A percentile compares a stretch with the other conserved stretches of the same genome.
phyloP scores from a whole-genome alignment of 176 grass and related monocot species.

The Urochloa ruziziensis region DNA sequence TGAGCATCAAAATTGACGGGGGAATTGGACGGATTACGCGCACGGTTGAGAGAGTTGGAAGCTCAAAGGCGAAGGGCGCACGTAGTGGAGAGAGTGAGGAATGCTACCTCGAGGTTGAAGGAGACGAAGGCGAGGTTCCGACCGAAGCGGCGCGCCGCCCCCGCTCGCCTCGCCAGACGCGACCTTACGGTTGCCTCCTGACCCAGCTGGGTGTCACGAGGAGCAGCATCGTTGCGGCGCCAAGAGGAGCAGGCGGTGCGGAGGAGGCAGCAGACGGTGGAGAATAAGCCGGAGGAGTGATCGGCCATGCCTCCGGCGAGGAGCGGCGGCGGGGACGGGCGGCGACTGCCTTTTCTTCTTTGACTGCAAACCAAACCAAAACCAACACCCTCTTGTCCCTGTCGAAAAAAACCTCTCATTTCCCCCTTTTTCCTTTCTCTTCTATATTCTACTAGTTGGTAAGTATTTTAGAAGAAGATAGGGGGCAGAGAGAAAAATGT shows the following conservation, averaged over 20 bases:
- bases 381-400: too few species aligned
- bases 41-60: too few species aligned
- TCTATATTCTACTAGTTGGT: too few species aligned
- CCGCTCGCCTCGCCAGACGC: constrained; percentile 17
- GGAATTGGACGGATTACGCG: too few species aligned
- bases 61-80: too few species aligned
- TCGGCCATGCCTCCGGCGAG: constrained; percentile 4
- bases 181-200: not conserved
- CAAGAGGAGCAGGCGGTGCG: not conserved
- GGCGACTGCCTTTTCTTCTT: too few species aligned
- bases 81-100: not conserved
- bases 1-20: too few species aligned
- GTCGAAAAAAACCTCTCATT: too few species aligned
- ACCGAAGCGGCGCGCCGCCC: constrained; percentile 8
- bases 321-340: not conserved
- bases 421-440: too few species aligned
- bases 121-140: constrained; percentile 38
- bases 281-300: constrained; percentile 12
- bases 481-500: too few species aligned
- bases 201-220: not conserved
- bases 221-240: not conserved
- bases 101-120: constrained; percentile 53
- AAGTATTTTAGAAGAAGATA: too few species aligned
- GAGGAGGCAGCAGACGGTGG: constrained; percentile 17
- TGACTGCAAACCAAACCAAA: too few species aligned